Percentiles rank a stretch among this genome's conserved stretches.
phyloP scores from a whole-genome alignment of 2,329 filamentous ascomycete genomes.

The Colletotrichum filicis region DNA sequence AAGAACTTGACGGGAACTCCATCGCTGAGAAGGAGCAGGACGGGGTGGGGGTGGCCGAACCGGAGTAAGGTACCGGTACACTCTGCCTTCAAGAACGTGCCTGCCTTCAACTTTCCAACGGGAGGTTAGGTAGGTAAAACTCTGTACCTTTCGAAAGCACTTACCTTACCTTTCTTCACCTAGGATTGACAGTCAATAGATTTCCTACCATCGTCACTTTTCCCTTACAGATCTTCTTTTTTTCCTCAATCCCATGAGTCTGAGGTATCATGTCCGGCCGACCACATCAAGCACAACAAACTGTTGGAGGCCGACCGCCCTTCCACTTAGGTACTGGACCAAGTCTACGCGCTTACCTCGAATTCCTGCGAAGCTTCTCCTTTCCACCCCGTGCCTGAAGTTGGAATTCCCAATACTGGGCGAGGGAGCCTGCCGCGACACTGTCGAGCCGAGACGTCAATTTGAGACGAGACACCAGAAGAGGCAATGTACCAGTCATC shows the following conservation, averaged over 20 bases:
- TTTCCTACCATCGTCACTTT: neutral
- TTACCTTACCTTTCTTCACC: neutral
- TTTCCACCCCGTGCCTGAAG: neutral
- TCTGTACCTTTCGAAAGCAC: neutral
- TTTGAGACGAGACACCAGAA: conserved; percentile 30
- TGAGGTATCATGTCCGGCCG: neutral
- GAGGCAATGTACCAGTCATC: conserved; percentile 18
- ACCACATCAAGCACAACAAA: neutral
- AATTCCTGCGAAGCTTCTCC: conserved; percentile 6
- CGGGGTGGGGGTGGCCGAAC: conserved; percentile 26
- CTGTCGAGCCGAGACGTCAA: conserved; percentile 23
- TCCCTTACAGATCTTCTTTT: neutral
- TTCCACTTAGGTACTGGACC: neutral
- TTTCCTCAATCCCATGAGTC: neutral
- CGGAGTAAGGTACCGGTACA: neutral
- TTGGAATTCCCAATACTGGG: conserved; percentile 7
- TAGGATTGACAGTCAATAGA: neutral
- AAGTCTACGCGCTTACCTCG: neutral
- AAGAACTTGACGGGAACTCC: conserved; percentile 6
- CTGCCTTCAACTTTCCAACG: neutral
- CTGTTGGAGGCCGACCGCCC: neutral
- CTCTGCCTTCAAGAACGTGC: neutral
- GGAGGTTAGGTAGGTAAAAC: no score
- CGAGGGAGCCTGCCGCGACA: conserved; percentile 21
- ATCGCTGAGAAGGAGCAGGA: conserved; percentile 9